Percentiles rank a stretch among this genome's conserved stretches.
Evolutionary conservation across 805 yeast genomes (phyloP).

Genomic region (Wickerhamiella sorbophila): DNA sequence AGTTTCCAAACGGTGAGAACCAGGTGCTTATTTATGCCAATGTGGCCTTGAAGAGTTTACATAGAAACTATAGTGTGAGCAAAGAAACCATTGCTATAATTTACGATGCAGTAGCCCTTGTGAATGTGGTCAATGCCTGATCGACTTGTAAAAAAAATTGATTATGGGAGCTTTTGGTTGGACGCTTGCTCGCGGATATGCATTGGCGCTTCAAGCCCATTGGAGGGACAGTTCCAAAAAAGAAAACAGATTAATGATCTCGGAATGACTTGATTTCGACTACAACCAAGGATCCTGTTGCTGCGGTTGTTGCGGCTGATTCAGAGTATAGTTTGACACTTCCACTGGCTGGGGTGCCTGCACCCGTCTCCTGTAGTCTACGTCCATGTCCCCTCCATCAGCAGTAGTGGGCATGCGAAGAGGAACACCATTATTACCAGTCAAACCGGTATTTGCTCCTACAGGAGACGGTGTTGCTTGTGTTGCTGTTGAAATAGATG

Average conservation of each 20-base stretch:
- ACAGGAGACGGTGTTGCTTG: neutral
- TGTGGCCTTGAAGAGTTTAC: conserved; percentile 36
- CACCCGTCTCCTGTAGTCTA: neutral
- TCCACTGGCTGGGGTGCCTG: neutral
- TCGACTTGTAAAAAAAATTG: no score
- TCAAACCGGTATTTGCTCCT: neutral
- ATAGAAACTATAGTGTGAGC: conserved; percentile 43
- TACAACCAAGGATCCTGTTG: neutral
- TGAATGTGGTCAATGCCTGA: no score
- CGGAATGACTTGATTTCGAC: no score
- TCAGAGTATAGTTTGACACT: no score
- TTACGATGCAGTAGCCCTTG: no score
- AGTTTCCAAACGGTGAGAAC: no score
- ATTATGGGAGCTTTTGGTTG: no score
- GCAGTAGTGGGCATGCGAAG: neutral
- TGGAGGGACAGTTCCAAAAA: no score
- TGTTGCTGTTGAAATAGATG: neutral
- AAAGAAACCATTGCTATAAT: conserved; percentile 1
- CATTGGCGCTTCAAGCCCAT: no score
- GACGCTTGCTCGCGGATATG: no score
- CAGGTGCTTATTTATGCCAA: no score
- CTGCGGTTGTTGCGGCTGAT: neutral
- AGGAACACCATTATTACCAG: neutral
- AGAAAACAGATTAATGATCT: no score
- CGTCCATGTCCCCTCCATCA: neutral